Percentiles rank a stretch among this genome's conserved stretches.
Conservation (phyloP, 2,329 filamentous ascomycete genomes). For the Paecilomyces dactylethromorphus region DNA sequence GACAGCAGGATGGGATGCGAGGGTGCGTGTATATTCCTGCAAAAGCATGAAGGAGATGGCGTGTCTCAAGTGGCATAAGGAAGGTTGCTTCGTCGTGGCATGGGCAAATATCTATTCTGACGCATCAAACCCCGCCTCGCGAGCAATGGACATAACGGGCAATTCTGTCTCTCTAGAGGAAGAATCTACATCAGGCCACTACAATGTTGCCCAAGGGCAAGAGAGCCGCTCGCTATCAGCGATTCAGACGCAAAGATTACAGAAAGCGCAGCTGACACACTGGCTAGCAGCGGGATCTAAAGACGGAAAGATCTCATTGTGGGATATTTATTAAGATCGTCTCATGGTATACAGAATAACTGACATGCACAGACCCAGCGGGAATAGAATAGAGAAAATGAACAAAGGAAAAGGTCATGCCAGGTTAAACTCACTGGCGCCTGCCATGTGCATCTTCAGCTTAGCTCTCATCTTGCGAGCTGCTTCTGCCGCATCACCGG, state of each 20-base stretch:
- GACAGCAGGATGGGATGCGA: slow-evolving; percentile 88
- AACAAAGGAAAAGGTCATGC: slow-evolving; percentile 32
- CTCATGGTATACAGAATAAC: slow-evolving; percentile 6
- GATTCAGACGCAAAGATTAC: slow-evolving; percentile 58
- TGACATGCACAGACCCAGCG: slow-evolving; percentile 13
- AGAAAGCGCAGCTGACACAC: slow-evolving; percentile 64
- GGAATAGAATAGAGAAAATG: slow-evolving; percentile 4
- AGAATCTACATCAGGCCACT: neutral
- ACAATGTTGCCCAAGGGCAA: neutral
- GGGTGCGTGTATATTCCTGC: slow-evolving; percentile 71
- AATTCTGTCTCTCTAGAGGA: neutral
- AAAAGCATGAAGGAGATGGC: slow-evolving; percentile 81
- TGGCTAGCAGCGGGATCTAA: slow-evolving; percentile 90
- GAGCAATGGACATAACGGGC: neutral
- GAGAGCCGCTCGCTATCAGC: slow-evolving; percentile 28
- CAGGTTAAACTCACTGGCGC: slow-evolving; percentile 53
- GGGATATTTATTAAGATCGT: slow-evolving; percentile 71
- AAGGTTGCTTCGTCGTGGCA: slow-evolving; percentile 74
- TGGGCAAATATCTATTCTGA: slow-evolving; percentile 50
- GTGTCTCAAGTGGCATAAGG: slow-evolving; percentile 89
- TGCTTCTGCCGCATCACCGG: slow-evolving; percentile 38
- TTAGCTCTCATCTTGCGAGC: slow-evolving; percentile 49
- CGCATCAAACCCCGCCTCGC: slow-evolving; percentile 16
- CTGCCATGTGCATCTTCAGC: slow-evolving; percentile 45
- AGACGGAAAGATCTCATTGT: slow-evolving; percentile 90